Evolutionary conservation across 2,329 filamentous ascomycete genomes (phyloP), one percentile per base, ranked within the genome.

Genomic region (Phaeoacremonium minimum): DNA sequence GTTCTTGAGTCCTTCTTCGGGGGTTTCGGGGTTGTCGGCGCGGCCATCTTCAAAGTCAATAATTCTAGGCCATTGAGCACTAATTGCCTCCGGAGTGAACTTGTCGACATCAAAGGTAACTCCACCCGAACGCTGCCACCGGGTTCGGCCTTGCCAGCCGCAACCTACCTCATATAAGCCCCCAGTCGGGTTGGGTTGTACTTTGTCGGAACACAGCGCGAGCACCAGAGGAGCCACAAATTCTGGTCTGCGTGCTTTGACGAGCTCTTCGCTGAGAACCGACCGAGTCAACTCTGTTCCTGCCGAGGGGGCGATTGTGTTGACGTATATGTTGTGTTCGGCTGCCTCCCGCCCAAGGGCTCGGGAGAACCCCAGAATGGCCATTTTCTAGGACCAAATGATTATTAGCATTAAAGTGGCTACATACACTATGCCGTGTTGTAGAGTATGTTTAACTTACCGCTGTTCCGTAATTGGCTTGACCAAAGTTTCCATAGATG

Each of bases 401-500:
- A 32, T 42, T 30, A 22, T 38, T 29, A 12, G 11, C n/a, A n/a
- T 15, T 12, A 8, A 14, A 15, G 15, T 13, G 11, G 7, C n/a
- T n/a, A n/a, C n/a, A n/a, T n/a, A 19, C 15, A 9, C 30, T 4
- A 19, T n/a, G n/a, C n/a, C n/a, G n/a, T n/a, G n/a, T n/a, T n/a
- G n/a, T n/a, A n/a, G n/a, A n/a, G n/a, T n/a, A n/a, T n/a, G n/a
- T n/a, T 19, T 3, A 28, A 73, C 81, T 69, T 75, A 86, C 82
- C 40, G 87, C 87, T 41, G 91, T 87, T 44, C 93, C 78, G 64
- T 98, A 98, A 75, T 98, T 98, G 55, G 91, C 87, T 67, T 98
- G 93, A 45, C 93, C 93, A 60, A 98, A 98, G 77, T 96, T 98
- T 51, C 93, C 93, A 61, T 98, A 98, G 63, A 98, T 95, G 65